Evolutionary conservation across 2,329 filamentous ascomycete species (phyloP).

Genomic region (Sporothrix brasiliensis): DNA sequence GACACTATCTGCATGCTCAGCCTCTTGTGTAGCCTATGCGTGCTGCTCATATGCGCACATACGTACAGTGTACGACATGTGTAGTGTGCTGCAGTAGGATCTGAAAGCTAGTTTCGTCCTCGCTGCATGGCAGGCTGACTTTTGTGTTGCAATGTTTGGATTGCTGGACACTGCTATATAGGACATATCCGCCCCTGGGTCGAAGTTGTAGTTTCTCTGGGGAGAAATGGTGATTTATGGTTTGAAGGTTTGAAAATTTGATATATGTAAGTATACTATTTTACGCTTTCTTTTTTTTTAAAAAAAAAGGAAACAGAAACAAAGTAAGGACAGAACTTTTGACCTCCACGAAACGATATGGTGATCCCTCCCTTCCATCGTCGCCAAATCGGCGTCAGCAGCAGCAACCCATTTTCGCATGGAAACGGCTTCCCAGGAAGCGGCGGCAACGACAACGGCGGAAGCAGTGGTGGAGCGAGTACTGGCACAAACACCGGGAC

Average conservation of each 20-base stretch:
- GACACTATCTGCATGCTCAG: constrained; percentile 21
- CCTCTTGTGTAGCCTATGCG: constrained; percentile 5
- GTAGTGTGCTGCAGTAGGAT: too few species aligned
- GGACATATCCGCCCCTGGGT: background rate
- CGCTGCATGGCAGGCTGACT: background rate
- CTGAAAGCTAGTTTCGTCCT: background rate
- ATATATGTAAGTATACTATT: background rate
- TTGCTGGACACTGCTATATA: background rate
- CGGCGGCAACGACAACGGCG: background rate
- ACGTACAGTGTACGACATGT: background rate
- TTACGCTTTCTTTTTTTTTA: background rate
- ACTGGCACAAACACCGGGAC: background rate
- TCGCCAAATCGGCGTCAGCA: constrained; percentile 7
- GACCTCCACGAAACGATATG: background rate
- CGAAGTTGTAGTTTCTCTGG: too few species aligned
- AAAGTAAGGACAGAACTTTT: background rate
- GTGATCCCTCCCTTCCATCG: background rate
- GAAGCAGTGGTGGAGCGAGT: background rate
- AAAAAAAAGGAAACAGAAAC: background rate
- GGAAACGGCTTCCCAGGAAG: constrained; percentile 11
- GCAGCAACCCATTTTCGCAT: constrained; percentile 18
- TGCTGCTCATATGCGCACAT: background rate
- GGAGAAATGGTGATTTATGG: too few species aligned
- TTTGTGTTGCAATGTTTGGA: background rate
- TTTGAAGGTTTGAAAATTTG: background rate